Conservation (phyloP, 306 rosid species). For the Cucumis sativus region DNA sequence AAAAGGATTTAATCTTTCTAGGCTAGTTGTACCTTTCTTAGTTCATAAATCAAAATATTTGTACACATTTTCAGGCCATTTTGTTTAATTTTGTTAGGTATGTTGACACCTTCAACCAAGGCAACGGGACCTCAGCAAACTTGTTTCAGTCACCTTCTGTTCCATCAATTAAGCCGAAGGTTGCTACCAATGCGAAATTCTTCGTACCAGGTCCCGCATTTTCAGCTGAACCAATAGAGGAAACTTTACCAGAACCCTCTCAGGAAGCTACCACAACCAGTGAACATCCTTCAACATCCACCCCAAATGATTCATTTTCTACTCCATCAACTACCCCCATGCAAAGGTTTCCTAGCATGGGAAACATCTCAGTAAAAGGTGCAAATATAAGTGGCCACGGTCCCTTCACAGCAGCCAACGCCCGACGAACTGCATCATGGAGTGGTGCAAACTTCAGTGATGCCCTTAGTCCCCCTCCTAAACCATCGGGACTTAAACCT, state of each 20-base stretch:
- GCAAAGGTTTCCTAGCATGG: constrained; percentile 61
- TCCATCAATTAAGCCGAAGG: constrained; percentile 50
- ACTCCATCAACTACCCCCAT: constrained; percentile 10
- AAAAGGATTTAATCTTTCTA: background rate
- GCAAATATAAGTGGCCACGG: constrained; percentile 7
- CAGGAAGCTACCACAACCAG: constrained; percentile 35
- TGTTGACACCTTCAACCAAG: constrained; percentile 89
- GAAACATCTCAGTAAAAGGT: constrained; percentile 34
- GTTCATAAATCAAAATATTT: background rate
- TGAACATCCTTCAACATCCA: constrained; percentile 36
- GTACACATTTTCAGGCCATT: too few relatives aligned
- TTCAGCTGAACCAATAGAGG: constrained; percentile 41
- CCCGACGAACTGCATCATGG: constrained; percentile 84
- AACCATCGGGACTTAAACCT: constrained; percentile 23
- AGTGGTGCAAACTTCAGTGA: constrained; percentile 52
- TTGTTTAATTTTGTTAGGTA: constrained; percentile 44
- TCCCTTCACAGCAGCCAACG: constrained; percentile 23
- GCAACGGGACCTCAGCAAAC: constrained; percentile 53
- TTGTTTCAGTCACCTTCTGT: constrained; percentile 60
- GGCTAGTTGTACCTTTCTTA: background rate
- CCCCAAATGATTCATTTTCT: constrained; percentile 29
- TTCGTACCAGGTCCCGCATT: constrained; percentile 54
- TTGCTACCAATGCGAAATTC: constrained; percentile 59
- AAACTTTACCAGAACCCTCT: constrained; percentile 42
- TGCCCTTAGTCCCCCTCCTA: constrained; percentile 34